Conservation (phyloP, 345 rosid genomes). For the Corchorus capsularis region DNA sequence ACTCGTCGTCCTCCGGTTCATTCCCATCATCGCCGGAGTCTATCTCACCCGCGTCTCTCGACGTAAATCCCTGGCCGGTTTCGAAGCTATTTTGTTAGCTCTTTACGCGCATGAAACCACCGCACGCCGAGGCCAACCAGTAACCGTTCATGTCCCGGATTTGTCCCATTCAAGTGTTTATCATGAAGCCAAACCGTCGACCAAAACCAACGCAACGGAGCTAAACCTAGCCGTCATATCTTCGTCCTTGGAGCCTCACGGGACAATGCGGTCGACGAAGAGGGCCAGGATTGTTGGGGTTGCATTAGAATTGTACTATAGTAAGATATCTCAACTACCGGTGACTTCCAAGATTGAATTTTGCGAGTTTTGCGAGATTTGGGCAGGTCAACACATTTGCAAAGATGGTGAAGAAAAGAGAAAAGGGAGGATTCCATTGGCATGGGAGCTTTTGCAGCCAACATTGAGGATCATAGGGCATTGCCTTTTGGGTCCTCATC, state of each 20-base stretch:
- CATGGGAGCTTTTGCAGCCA: slow-evolving; percentile 89
- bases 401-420: slow-evolving; percentile 14
- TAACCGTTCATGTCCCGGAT: slow-evolving; percentile 71
- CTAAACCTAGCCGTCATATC: slow-evolving; percentile 70
- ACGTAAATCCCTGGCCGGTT: slow-evolving; percentile 73
- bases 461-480: slow-evolving; percentile 72
- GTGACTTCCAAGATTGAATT: slow-evolving; percentile 66
- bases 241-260: slow-evolving; percentile 74
- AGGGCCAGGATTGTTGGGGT: slow-evolving; percentile 77
- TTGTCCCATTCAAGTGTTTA: slow-evolving; percentile 70
- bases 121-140: slow-evolving; percentile 58
- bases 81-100: slow-evolving; percentile 78
- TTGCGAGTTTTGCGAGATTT: slow-evolving; percentile 63
- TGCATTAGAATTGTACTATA: slow-evolving; percentile 68
- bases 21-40: slow-evolving; percentile 65
- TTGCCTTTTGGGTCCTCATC: slow-evolving; percentile 54
- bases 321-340: slow-evolving; percentile 55
- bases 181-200: slow-evolving; percentile 54
- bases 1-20: slow-evolving; percentile 71
- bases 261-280: slow-evolving; percentile 69
- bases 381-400: slow-evolving; percentile 56
- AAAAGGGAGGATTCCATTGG: slow-evolving; percentile 52
- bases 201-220: slow-evolving; percentile 47
- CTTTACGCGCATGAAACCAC: slow-evolving; percentile 77
- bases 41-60: slow-evolving; percentile 75